These are phyloP conservation scores for Cordyceps tenuipes DNA, from an alignment of 2,329 filamentous ascomycete species.

Conservation along the genomic window DNA sequence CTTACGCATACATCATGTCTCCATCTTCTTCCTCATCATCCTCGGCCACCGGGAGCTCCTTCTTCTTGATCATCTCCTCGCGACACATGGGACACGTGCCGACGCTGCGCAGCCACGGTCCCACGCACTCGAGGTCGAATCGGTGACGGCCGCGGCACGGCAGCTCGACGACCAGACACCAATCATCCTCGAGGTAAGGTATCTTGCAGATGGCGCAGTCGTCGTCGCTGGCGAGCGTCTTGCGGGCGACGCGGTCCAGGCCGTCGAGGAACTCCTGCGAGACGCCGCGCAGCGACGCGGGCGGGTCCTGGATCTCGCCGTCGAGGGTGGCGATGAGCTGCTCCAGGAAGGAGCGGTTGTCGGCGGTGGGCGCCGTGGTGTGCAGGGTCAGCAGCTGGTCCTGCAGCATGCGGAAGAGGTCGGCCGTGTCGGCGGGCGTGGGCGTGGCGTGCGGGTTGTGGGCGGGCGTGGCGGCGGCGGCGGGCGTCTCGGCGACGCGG, in stretches of 20 bases:
- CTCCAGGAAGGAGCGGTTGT: conserved; percentile 43
- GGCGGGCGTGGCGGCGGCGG: conserved; percentile 25
- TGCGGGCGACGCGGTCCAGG: conserved; percentile 49
- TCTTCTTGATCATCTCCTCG: conserved; percentile 50
- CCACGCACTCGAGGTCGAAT: conserved; percentile 61
- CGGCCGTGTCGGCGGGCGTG: conserved; percentile 50
- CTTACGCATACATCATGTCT: conserved; percentile 37
- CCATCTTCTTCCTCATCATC: conserved; percentile 45
- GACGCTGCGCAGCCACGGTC: conserved; percentile 56
- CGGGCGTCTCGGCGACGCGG: conserved; percentile 36
- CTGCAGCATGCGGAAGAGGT: conserved; percentile 50
- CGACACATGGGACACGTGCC: conserved; percentile 58
- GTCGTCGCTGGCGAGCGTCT: conserved; percentile 41
- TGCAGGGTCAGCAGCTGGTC: conserved; percentile 48
- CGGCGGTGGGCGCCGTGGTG: conserved; percentile 37
- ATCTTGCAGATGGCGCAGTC: conserved; percentile 57
- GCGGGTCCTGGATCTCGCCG: conserved; percentile 43
- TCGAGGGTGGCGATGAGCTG: conserved; percentile 41
- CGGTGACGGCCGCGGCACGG: conserved; percentile 50
- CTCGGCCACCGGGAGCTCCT: conserved; percentile 35
- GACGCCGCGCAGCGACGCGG: conserved; percentile 44
- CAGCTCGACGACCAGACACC: conserved; percentile 55
- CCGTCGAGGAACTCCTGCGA: conserved; percentile 50
- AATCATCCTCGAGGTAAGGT: conserved; percentile 51
- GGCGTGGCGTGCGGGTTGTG: conserved; percentile 51